Evolutionary conservation across 2,329 filamentous ascomycete species (phyloP).

Genomic region (Teratosphaeria pseudoeucalypti): DNA sequence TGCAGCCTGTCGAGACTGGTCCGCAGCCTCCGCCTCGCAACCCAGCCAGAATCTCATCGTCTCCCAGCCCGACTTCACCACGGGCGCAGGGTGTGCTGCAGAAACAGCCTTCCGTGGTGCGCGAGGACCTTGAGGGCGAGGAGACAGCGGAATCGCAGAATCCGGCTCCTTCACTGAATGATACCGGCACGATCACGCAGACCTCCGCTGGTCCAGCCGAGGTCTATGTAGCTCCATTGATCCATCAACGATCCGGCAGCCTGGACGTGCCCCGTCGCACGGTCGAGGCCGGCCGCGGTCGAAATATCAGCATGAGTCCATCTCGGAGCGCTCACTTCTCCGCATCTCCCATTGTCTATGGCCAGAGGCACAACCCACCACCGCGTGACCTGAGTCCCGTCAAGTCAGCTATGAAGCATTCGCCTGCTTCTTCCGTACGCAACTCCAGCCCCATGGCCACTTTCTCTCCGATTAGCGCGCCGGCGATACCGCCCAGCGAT

Average conservation of each 20-base stretch:
- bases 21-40: conserved; percentile 21
- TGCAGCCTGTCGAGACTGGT: conserved; percentile 12
- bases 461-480: conserved; percentile 40
- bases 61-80: conserved; percentile 13
- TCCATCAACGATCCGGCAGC: conserved; percentile 20
- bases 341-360: conserved; percentile 43
- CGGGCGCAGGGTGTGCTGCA: conserved; percentile 13
- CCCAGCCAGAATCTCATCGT: conserved; percentile 20
- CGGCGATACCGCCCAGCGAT: conserved; percentile 39
- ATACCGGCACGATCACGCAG: conserved; percentile 6
- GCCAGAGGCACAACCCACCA: conserved; percentile 57
- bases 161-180: neutral
- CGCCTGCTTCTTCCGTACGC: conserved; percentile 42
- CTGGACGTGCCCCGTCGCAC: conserved; percentile 23
- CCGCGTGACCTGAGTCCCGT: conserved; percentile 62
- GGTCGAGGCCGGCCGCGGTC: conserved; percentile 12
- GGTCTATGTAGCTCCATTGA: conserved; percentile 9
- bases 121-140: conserved; percentile 23
- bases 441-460: conserved; percentile 35
- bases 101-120: conserved; percentile 25
- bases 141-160: conserved; percentile 10
- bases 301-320: conserved; percentile 46
- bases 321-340: conserved; percentile 59
- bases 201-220: conserved; percentile 16
- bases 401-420: conserved; percentile 65